Evolutionary conservation across 2,329 filamentous ascomycete species (phyloP), one percentile per base, ranked within the genome.

Genomic region (Claviceps africana): DNA sequence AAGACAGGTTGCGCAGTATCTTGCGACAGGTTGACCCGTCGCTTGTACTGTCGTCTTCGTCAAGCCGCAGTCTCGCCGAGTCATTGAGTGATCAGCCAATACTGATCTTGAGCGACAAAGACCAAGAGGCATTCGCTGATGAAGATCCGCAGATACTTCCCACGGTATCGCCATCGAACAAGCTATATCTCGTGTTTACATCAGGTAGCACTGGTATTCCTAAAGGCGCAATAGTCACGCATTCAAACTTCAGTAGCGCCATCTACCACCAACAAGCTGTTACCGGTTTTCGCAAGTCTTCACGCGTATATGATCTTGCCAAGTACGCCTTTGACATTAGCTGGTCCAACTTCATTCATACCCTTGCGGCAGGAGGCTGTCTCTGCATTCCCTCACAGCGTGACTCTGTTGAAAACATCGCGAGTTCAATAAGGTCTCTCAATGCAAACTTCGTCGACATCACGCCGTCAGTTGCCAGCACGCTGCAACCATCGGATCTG

Each of bases 241-340:
- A 60, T 40, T 43, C 52, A 13, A 51, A 53, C 50, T 51, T 57
- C 10, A 48, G 37, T 35, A 51, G 47, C 25, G 48, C 54, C n/a
- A 51, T 57, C 48, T 40, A 45, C 21, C 56, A 49, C 54, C 57
- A 44, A 15, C 47, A 51, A 2, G 52, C 54, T 10, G 33, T 54
- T 2, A 52, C 53, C 10, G 46, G 54, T 5, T 54, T 57, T 35
- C 57, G 42, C 48, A 48, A 28, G 15, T 33, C 28, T 45, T 47
- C 42, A 3, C 65, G 67, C 7, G 67, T 71, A 30, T 65, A 71
- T 37, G 68, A 72, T 54, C 72, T 72, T 51, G 66, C 68, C 4
- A 70, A 71, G 1, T 75, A 76, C 56, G 73, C 72, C 7, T 77
- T 76, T 52, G 74, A 77, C 53, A 72, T 72, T 47, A 72, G 70